Evolutionary conservation across 768 basidiomycete species (phyloP).

Genomic region (Trametes gibbosa): DNA sequence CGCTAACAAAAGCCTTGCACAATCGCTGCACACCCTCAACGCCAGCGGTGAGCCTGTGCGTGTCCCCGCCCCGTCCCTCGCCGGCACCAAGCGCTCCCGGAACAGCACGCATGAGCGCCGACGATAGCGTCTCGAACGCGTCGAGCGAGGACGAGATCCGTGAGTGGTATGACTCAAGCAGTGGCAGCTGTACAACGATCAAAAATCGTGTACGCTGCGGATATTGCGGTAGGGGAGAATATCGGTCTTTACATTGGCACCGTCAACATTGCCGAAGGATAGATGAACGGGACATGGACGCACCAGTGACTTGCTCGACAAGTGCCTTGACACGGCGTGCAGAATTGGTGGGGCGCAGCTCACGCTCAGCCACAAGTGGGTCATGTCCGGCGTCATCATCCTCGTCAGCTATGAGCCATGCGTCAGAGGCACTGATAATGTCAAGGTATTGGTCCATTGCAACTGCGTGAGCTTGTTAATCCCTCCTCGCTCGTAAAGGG

Average conservation of each 20-base stretch:
- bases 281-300: slow-evolving; percentile 12
- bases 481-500: too few relatives aligned
- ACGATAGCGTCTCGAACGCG: slow-evolving; percentile 91
- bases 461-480: slow-evolving; percentile 46
- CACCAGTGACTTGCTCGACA: slow-evolving; percentile 90
- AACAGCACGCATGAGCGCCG: slow-evolving; percentile 83
- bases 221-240: slow-evolving; percentile 79
- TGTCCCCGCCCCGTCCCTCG: slow-evolving; percentile 36
- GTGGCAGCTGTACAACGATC: slow-evolving; percentile 77
- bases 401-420: slow-evolving; percentile 82
- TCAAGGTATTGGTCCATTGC: slow-evolving; percentile 83
- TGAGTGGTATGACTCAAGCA: slow-evolving; percentile 72
- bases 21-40: slow-evolving; percentile 80
- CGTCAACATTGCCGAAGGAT: neutral
- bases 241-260: slow-evolving; percentile 64
- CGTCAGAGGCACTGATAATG: slow-evolving; percentile 76
- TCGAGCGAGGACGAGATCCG: slow-evolving; percentile 85
- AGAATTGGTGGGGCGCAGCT: slow-evolving; percentile 74
- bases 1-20: slow-evolving; percentile 83
- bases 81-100: slow-evolving; percentile 79
- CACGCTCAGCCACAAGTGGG: slow-evolving; percentile 33
- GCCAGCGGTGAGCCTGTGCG: slow-evolving; percentile 72
- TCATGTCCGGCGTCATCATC: slow-evolving; percentile 44
- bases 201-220: slow-evolving; percentile 82
- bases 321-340: slow-evolving; percentile 80